Base-by-base conservation (phyloP, 768 basidiomycete species). In the Suillus bovinus region DNA sequence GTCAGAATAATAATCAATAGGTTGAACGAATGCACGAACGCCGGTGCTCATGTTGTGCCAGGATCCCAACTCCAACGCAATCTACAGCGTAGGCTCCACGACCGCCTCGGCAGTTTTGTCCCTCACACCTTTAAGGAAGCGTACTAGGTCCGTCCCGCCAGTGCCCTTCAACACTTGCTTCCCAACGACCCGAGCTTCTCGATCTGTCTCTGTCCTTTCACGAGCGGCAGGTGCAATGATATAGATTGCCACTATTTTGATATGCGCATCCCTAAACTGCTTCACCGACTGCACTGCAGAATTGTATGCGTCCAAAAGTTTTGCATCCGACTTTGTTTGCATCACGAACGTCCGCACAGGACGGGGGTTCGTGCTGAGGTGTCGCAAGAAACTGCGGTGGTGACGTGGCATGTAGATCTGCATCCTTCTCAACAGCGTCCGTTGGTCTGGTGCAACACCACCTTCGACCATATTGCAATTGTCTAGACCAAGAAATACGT, bases 361-460 rank as follows among this genome's bases (percentile, higher is more conserved):
- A 2, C 87, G 82, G 3, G 86, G 86, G 61, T 82, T 84, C 13
- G 77, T 71, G 11, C 80, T 72, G 31, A 94, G 83, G 70, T 93
- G 89, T 58, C 77, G 78, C 31, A 94, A 77, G 76, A 93, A 94
- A n/a, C 83, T 77, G 31, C 91, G 87, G 70, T 94, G 92, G 65
- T 87, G 85, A 13, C 85, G 81, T 7, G 93, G 91, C 93, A 94
- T 94, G 74, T 94, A 94, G 8, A 77, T 74, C 59, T 89, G 83
- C 91, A 93, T 92, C 38, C 88, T 82, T 55, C 83, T 78, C 60
- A 93, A 81, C 70, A 92, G 87, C 8, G 84, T 62, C 68, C 68
- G 60, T 39, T 62, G 61, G 57, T 69, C 64, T 2, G 66, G 63
- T 13, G 42, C 33, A 24, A 29, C 55, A 24, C 5, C 46, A 72